These are phyloP conservation scores for Aspergillus nomiae DNA, from an alignment of 2,329 filamentous ascomycete genomes.

Conservation along the genomic window DNA sequence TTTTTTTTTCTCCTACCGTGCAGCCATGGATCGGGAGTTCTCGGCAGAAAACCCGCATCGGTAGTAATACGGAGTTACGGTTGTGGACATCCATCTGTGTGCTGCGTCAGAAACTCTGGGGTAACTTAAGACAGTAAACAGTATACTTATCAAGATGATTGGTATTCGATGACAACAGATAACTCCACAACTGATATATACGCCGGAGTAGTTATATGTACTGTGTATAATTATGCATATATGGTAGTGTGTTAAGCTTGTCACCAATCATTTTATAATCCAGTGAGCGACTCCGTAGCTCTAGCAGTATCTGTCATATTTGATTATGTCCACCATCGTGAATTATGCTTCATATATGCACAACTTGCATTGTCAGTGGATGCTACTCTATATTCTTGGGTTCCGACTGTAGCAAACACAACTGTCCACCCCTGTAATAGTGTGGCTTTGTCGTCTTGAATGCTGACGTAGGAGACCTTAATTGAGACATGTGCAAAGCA, in stretches of 20 bases:
- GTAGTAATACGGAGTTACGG: too few relatives aligned
- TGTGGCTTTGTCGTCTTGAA: background rate
- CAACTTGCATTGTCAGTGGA: background rate
- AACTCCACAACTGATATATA: background rate
- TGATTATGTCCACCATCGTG: background rate
- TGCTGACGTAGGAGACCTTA: background rate
- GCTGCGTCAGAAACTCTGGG: background rate
- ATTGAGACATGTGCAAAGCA: background rate
- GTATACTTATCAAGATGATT: background rate
- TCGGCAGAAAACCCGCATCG: constrained; percentile 19
- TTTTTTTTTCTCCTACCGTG: background rate
- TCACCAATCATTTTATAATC: too few relatives aligned
- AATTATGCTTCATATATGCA: background rate
- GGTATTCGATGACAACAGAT: background rate
- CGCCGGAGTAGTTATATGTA: too few relatives aligned
- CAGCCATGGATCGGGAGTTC: constrained; percentile 27
- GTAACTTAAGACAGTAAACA: background rate
- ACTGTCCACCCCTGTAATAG: background rate
- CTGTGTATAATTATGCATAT: background rate
- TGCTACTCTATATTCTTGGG: background rate
- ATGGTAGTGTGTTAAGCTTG: background rate
- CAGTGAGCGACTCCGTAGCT: background rate
- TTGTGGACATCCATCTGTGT: background rate
- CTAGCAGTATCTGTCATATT: background rate
- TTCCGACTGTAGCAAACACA: background rate